These are phyloP conservation scores for Aspergillus sparsus DNA, from an alignment of 495 filamentous ascomycete species.

Conservation along the genomic window DNA sequence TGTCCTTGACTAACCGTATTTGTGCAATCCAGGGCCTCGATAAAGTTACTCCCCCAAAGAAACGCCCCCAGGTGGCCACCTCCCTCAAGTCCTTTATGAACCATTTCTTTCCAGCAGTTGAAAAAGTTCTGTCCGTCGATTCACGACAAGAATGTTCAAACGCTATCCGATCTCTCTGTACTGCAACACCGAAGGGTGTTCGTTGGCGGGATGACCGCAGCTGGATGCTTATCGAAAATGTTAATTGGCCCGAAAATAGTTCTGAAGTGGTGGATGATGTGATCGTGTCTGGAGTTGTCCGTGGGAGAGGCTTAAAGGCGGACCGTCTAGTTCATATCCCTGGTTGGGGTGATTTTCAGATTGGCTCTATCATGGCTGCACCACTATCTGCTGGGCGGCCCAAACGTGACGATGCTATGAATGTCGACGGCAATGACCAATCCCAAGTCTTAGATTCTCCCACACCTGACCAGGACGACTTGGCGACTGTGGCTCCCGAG, in stretches of 20 bases:
- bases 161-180: constrained; percentile 85
- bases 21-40: constrained; percentile 56
- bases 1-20: neutral
- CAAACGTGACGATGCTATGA: constrained; percentile 68
- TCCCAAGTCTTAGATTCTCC: constrained; percentile 65
- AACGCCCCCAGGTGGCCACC: constrained; percentile 67
- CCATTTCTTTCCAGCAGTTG: constrained; percentile 86
- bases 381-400: constrained; percentile 54
- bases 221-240: constrained; percentile 88
- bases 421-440: constrained; percentile 57
- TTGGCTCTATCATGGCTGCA: constrained; percentile 80
- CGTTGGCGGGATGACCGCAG: constrained; percentile 91
- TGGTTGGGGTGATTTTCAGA: constrained; percentile 94
- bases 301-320: constrained; percentile 83
- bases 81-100: constrained; percentile 88
- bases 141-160: constrained; percentile 87
- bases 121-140: constrained; percentile 84
- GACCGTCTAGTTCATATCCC: constrained; percentile 88
- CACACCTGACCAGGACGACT: constrained; percentile 74
- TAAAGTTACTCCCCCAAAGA: constrained; percentile 74
- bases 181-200: constrained; percentile 84
- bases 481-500: constrained; percentile 83
- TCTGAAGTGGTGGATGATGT: constrained; percentile 53
- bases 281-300: constrained; percentile 80
- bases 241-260: constrained; percentile 63